Evolutionary conservation across 192 early-diverging fungal species (phyloP), one percentile per base, ranked within the genome.

Genomic region (Coemansia sp.): DNA sequence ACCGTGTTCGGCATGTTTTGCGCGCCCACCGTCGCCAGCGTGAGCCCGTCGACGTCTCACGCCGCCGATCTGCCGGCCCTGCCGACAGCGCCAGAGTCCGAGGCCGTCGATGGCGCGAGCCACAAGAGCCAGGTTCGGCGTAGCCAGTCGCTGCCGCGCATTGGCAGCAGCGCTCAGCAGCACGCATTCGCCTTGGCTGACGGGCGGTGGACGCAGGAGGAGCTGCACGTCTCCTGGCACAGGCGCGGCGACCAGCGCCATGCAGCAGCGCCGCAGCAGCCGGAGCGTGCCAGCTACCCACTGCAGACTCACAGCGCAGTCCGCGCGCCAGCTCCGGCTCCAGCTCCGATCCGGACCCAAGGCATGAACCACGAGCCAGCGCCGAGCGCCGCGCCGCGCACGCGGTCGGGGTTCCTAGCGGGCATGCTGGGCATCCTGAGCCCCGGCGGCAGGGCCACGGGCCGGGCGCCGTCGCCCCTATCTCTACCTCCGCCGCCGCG

Each of bases 1-100:
- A 73, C 68, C 3, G 64, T 82, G 42, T 70, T 82, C 49, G 79
- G 74, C 25, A 57, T 82, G 64, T 82, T 82, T 29, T 67, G 64
- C 46, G 42, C 25, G 1, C 43, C 63, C 5, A 59, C 78, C 64
- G 11, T 65, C 63, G 38, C 59, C 67, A 53, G 66, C 73, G 22
- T n/a, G 14, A 51, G 32, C 29, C 42, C 24, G 40, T 39, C 36
- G 41, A 36, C 56, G 35, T 57, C 45, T 12, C 51, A 38, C n/a
- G n/a, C n/a, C n/a, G n/a, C n/a, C n/a, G n/a, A n/a, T n/a, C n/a
- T n/a, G n/a, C n/a, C n/a, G n/a, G n/a, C n/a, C n/a, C n/a, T n/a
- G n/a, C n/a, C n/a, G n/a, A n/a, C n/a, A n/a, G n/a, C n/a, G n/a
- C n/a, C n/a, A 25, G 43, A 43, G 29, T 12, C 57, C 2, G 65